Evolutionary conservation across 2,329 filamentous ascomycete species (phyloP), one percentile per base, ranked within the genome.

Genomic region (Epichloe sp.): DNA sequence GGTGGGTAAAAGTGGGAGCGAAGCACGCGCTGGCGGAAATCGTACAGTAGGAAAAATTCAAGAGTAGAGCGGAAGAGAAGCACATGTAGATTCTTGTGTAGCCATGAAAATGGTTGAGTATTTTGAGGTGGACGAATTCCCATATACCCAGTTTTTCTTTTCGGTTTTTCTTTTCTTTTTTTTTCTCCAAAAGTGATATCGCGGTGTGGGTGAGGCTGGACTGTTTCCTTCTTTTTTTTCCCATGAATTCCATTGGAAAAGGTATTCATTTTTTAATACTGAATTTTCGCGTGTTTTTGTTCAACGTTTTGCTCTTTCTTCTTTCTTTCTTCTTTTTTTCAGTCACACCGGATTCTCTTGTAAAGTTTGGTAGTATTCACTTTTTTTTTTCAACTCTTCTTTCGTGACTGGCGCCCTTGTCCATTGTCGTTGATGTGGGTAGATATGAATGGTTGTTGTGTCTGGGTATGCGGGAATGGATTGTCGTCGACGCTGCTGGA

Each of bases 41-140:
- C 15, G 17, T n/a, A n/a, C 7, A 17, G 14, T 10, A 35, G 35
- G n/a, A 37, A 2, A 38, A 31, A 19, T 17, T 12, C 5, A 38
- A 6, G 17, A 17, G 34, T 14, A 21, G 15, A 36, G 41, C 15
- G n/a, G n/a, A 17, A 14, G 10, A 44, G 21, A 47, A 31, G 38
- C 40, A 21, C 44, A 21, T 48, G 45, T 52, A 47, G 41, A 43
- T 35, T 51, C 40, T 42, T 48, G 40, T 34, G 48, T 19, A 37
- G 44, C 44, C 23, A 26, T n/a, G 42, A 15, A 26, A 37, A 19
- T 34, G 4, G 44, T 26, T 46, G n/a, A 52, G 37, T 51, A 7
- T 10, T 36, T 12, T 35, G 35, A 48, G 14, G 37, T 43, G 11
- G 37, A 62, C 59, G 55, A 60, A 54, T 60, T 36, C 38, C 17